phyloP scores from a whole-genome alignment of 768 basidiomycete species.

The Mycena olivaceomarginata region DNA sequence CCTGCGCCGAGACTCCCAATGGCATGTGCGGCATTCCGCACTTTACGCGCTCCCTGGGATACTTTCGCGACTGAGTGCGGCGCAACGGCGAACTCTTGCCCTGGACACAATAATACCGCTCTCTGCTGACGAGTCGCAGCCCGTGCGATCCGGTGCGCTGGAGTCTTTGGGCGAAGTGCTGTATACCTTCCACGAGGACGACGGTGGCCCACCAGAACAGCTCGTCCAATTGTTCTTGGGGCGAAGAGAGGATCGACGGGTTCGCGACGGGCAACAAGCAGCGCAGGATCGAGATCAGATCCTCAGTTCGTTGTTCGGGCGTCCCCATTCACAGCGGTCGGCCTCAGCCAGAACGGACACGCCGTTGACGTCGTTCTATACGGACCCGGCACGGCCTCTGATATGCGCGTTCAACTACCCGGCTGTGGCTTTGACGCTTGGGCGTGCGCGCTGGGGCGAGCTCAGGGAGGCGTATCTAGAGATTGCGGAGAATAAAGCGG shows the following conservation, averaged over 20 bases:
- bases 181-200: constrained; percentile 83
- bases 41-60: constrained; percentile 91
- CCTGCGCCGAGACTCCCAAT: constrained; percentile 80
- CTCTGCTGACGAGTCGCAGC: constrained; percentile 75
- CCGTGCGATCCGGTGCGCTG: constrained; percentile 87
- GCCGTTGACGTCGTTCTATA: constrained; percentile 68
- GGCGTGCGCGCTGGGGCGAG: constrained; percentile 82
- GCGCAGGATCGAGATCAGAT: constrained; percentile 40
- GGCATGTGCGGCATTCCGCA: constrained; percentile 92
- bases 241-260: constrained; percentile 63
- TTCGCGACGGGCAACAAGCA: constrained; percentile 61
- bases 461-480: constrained; percentile 81
- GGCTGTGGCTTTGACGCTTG: constrained; percentile 90
- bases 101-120: constrained; percentile 79
- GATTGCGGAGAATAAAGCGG: constrained; percentile 75
- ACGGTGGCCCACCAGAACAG: constrained; percentile 81
- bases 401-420: constrained; percentile 95
- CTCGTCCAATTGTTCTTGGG: constrained; percentile 89
- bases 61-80: constrained; percentile 76
- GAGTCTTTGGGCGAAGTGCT: constrained; percentile 94
- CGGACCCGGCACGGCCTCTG: constrained; percentile 83
- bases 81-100: constrained; percentile 78
- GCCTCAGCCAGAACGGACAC: constrained; percentile 18
- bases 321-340: constrained; percentile 12
- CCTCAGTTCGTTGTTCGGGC: constrained; percentile 42